Base-by-base conservation (phyloP, 1,284 basidiomycete genomes). In the Ceratobasidium sp. region DNA sequence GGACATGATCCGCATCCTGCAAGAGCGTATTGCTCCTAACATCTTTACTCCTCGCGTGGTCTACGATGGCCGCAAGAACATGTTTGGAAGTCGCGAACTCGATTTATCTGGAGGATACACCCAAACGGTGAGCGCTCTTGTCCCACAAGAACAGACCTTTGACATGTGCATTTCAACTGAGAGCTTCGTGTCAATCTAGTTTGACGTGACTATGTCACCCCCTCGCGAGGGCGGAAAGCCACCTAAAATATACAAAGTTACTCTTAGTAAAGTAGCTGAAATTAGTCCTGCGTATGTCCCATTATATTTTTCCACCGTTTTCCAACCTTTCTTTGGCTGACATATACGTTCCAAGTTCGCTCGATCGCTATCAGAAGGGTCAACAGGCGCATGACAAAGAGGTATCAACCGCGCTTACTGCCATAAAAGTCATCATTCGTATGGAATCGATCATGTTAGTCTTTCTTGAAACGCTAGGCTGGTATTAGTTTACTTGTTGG, bases 21-120 rank as follows among this genome's bases (percentile, higher is more conserved):
- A 93, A 79, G 84, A 82, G 15, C 79, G 82, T 0, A 83, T 87
- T 6, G 88, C 88, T 0, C 89, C 89, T 0, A 81, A 87, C 15
- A 82, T 92, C 19, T 93, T 92, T 78, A 90, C 86, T 0, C 89
- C 89, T 1, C 86, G 84, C 6, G 89, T 86, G 11, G 91, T 87
- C 1, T 93, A 93, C 75, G 92, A 94, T 76, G 92, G 93, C 0
- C 84, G 91, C 27, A 94, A 93, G 81, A 94, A 93, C 77, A 80
- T 94, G 76, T 93, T 92, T 79, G 83, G 89, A 11, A 83, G 87
- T 3, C 83, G 85, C 54, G 84, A 86, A 73, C 83, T 93, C 8
- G 86, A 87, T 0, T 89, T 93, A 33, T 65, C 77, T 17, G 36
- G 11, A 41, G 63, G 64, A 72, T 88, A 86, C 75, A 88, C 89